phyloP scores from a whole-genome alignment of 495 filamentous ascomycete species.

The Penicillium soppii region DNA sequence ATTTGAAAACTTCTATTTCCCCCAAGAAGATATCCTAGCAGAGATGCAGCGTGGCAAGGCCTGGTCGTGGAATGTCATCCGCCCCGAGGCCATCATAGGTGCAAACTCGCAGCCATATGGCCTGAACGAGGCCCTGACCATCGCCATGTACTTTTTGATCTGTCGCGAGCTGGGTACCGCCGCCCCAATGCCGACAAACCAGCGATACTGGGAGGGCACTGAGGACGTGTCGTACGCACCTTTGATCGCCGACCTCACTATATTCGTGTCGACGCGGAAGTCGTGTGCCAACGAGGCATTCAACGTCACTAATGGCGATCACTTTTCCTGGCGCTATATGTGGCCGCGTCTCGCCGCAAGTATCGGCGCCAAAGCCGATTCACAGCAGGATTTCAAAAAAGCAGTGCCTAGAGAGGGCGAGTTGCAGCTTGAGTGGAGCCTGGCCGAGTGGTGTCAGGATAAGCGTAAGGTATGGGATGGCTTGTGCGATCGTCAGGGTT shows the following conservation, averaged over 20 bases:
- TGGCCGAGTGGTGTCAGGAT: conserved; percentile 16
- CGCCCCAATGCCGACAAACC: not conserved
- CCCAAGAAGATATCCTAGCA: conserved; percentile 8
- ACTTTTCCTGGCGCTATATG: not conserved
- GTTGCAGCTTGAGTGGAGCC: not conserved
- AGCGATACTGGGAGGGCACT: not conserved
- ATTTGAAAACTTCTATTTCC: conserved; percentile 7
- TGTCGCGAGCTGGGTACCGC: conserved; percentile 12
- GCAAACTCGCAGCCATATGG: conserved; percentile 1
- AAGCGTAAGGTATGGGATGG: conserved; percentile 18
- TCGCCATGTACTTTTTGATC: conserved; percentile 18
- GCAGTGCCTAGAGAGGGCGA: not conserved
- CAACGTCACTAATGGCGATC: conserved; percentile 18
- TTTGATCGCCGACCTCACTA: conserved; percentile 9
- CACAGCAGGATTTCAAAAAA: not conserved
- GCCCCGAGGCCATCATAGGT: conserved; percentile 17
- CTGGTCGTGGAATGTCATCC: conserved; percentile 23
- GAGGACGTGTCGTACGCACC: conserved; percentile 6
- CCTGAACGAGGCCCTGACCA: conserved; percentile 11
- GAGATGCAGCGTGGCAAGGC: not conserved
- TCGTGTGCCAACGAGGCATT: conserved; percentile 17
- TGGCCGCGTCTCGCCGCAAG: not conserved
- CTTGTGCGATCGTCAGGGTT: conserved; percentile 4
- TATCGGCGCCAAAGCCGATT: not conserved
- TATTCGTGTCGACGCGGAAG: conserved; percentile 7